phyloP scores from a whole-genome alignment of 1,139 yeast genomes.

The Kodamaea fungicola region DNA sequence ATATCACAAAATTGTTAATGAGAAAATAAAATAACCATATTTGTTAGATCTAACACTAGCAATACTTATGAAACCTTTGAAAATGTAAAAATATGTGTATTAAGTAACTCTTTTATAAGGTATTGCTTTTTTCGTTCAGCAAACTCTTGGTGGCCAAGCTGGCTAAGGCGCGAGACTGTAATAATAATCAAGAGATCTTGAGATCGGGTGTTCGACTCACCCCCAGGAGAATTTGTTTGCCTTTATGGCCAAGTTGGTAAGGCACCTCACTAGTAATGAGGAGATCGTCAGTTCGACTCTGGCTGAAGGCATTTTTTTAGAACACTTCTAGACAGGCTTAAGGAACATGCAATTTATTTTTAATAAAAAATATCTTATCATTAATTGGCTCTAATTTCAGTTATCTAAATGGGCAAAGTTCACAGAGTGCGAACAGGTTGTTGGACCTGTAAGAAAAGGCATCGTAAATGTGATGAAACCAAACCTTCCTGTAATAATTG shows the following conservation, averaged over 20 bases:
- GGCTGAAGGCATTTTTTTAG: constrained; percentile 58
- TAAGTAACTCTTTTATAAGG: too few species aligned
- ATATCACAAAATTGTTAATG: too few species aligned
- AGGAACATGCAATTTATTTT: too few species aligned
- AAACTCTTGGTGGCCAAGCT: constrained; percentile 72
- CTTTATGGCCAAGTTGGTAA: constrained; percentile 72
- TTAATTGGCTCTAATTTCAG: too few species aligned
- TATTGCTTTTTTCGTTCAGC: not conserved
- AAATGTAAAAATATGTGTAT: too few species aligned
- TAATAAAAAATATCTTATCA: not conserved
- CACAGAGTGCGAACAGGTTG: constrained; percentile 51
- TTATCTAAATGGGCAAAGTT: constrained; percentile 30
- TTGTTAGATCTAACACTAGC: too few species aligned
- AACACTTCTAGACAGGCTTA: not conserved
- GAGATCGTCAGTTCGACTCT: constrained; percentile 88
- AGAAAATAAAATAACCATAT: too few species aligned
- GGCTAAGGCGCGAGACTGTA: constrained; percentile 84
- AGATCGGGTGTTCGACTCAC: constrained; percentile 86
- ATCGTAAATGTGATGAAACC: constrained; percentile 55
- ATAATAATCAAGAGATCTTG: constrained; percentile 57
- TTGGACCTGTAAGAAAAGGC: constrained; percentile 45
- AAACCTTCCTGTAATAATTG: constrained; percentile 56
- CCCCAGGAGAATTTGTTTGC: constrained; percentile 62
- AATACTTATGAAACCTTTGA: too few species aligned
- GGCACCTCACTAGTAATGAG: constrained; percentile 92